phyloP scores from a whole-genome alignment of 2,329 filamentous ascomycete species.

The Exophiala oligosperma region DNA sequence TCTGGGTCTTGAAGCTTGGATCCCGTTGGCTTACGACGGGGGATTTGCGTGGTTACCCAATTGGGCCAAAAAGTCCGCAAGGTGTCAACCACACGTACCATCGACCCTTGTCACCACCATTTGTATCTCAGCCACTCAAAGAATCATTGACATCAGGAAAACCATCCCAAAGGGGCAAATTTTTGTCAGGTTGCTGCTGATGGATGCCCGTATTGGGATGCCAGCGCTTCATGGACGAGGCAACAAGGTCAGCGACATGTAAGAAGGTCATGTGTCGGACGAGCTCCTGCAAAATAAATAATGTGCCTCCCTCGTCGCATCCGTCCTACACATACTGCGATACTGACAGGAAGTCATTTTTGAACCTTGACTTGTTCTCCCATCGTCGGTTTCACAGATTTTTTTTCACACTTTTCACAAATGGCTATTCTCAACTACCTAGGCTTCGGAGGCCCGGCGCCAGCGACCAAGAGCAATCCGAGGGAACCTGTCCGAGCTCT shows the following conservation, averaged over 20 bases:
- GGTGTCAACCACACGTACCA: not conserved
- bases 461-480: not conserved
- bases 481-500: slow-evolving; percentile 2
- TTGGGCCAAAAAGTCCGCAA: slow-evolving; percentile 9
- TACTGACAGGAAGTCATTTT: not conserved
- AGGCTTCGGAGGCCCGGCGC: slow-evolving; percentile 4
- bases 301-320: not conserved
- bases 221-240: not conserved
- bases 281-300: not conserved
- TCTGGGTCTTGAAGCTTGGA: not conserved
- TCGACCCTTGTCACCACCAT: not conserved
- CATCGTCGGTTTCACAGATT: not conserved
- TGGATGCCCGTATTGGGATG: not conserved
- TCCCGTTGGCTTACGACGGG: not conserved
- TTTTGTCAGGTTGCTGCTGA: not conserved
- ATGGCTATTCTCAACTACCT: slow-evolving; percentile 10
- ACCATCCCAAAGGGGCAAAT: not conserved
- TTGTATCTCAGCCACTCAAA: not conserved
- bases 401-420: not conserved
- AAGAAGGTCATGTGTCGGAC: not conserved
- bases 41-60: slow-evolving; percentile 4
- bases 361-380: not conserved
- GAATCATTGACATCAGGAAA: not conserved
- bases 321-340: not conserved
- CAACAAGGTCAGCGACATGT: not conserved